Evolutionary conservation across 331 rosid genomes (phyloP), one percentile per base, ranked within the genome.

Genomic region (Cydonia oblonga): DNA sequence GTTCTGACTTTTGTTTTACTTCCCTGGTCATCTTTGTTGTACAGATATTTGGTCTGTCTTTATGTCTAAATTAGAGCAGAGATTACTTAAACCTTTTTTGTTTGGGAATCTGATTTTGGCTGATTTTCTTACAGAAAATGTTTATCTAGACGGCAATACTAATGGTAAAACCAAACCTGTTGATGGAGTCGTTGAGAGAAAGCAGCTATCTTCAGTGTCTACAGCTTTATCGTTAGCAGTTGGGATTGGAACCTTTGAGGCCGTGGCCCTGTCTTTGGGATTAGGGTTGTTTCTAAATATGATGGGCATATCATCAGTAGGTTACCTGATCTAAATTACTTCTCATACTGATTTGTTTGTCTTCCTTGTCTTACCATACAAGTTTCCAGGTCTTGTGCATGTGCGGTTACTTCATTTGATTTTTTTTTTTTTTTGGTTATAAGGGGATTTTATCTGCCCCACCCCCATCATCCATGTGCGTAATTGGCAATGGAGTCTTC

Each of bases 221-320:
- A 95, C 99, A 54, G 99, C 99, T 76, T 79, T 95, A 81, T 76
- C 90, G 33, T 81, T 95, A 75, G 96, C 99, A 20, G 81, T 84
- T 26, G 86, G 85, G 69, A 86, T 95, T 76, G 99, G 99, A 54
- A 46, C 87, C 68, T 81, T 89, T 87, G 99, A 95, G 96, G 96
- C 96, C 32, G 70, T 85, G 26, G 96, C 93, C 26, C 49, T 95
- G 86, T 86, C 78, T 87, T 76, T 91, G 24, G 99, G 96, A 75
- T 80, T 96, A 60, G 87, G 86, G 69, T 44, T 76, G 23, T 84
- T 95, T 81, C 90, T 95, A 32, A 84, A 69, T 68, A 32, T 88
- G 65, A 91, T 95, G 85, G 99, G 99, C 52, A 76, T 95, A 76
- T 83, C 96, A 33, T 26, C 80, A 15, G 99, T 95, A 90, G 80